Conservation (phyloP, 139 green algal species). For the Volvox africanus region DNA sequence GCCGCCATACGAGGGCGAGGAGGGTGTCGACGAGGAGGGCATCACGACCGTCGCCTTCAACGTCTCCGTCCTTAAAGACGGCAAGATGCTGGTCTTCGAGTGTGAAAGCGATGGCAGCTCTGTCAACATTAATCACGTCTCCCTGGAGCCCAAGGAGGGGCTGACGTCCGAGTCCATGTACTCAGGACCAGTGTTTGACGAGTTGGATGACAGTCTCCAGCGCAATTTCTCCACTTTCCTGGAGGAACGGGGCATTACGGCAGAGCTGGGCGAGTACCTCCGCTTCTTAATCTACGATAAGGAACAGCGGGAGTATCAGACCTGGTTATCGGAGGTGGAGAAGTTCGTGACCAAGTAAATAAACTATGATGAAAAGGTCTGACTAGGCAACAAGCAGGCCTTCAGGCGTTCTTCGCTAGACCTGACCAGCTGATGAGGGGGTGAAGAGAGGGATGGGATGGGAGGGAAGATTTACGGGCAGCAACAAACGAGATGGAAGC, state of each 20-base stretch:
- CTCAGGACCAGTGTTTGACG: slow-evolving; percentile 59
- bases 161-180: slow-evolving; percentile 45
- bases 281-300: slow-evolving; percentile 63
- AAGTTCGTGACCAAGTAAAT: slow-evolving; percentile 63
- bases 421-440: too few species aligned
- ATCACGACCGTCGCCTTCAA: slow-evolving; percentile 56
- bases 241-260: slow-evolving; percentile 61
- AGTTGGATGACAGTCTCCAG: slow-evolving; percentile 62
- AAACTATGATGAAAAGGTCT: background rate
- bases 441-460: too few species aligned
- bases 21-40: slow-evolving; percentile 33
- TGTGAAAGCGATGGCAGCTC: slow-evolving; percentile 62
- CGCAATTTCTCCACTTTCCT: slow-evolving; percentile 56
- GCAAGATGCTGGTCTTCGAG: slow-evolving; percentile 59
- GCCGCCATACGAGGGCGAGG: slow-evolving; percentile 26
- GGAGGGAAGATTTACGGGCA: too few species aligned
- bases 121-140: slow-evolving; percentile 55
- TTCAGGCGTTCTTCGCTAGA: too few species aligned
- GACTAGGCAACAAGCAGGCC: too few species aligned
- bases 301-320: slow-evolving; percentile 67
- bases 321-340: slow-evolving; percentile 71
- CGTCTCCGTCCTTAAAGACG: slow-evolving; percentile 58
- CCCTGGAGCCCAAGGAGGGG: slow-evolving; percentile 53
- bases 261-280: slow-evolving; percentile 64
- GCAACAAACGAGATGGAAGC: too few species aligned